Evolutionary conservation across 1,284 basidiomycete species (phyloP).

Genomic region (Cryptococcus neoformans): DNA sequence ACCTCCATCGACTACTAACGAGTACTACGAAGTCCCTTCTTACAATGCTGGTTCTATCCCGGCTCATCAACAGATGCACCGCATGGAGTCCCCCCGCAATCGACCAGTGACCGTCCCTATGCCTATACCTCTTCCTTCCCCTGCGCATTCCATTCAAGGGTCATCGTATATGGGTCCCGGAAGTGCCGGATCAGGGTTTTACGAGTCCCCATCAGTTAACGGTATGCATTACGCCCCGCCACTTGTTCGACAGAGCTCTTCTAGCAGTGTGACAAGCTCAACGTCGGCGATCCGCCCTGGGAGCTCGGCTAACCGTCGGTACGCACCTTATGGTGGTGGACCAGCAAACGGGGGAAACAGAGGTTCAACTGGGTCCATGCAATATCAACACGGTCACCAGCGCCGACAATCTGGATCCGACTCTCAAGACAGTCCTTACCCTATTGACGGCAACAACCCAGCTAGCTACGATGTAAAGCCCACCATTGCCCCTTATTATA

Average conservation of each 20-base stretch:
- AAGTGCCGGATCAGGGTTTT: conserved; percentile 16
- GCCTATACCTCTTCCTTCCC: conserved; percentile 21
- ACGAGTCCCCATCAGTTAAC: conserved; percentile 12
- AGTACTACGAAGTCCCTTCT: conserved; percentile 22
- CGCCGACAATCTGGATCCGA: conserved; percentile 16
- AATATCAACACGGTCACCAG: not conserved
- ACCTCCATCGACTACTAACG: conserved; percentile 7
- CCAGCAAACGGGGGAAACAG: conserved; percentile 2
- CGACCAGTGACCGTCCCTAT: conserved; percentile 24
- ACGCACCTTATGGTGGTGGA: conserved; percentile 16
- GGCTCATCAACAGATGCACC: conserved; percentile 10
- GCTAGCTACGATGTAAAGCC: conserved; percentile 15
- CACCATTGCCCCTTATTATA: conserved; percentile 6
- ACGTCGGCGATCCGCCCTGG: conserved; percentile 15
- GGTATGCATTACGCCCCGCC: conserved; percentile 12
- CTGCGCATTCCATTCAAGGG: conserved; percentile 10
- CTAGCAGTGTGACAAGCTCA: conserved; percentile 13
- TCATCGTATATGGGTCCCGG: conserved; percentile 10
- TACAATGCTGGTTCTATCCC: not conserved
- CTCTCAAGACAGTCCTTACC: conserved; percentile 11
- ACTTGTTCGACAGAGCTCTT: conserved; percentile 15
- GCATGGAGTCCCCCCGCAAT: conserved; percentile 6
- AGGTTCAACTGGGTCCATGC: conserved; percentile 6
- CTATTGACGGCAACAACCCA: not conserved
- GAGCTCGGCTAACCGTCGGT: conserved; percentile 15